phyloP scores from a whole-genome alignment of 441 rosid genomes.

The Pelargonium fulgidum region DNA sequence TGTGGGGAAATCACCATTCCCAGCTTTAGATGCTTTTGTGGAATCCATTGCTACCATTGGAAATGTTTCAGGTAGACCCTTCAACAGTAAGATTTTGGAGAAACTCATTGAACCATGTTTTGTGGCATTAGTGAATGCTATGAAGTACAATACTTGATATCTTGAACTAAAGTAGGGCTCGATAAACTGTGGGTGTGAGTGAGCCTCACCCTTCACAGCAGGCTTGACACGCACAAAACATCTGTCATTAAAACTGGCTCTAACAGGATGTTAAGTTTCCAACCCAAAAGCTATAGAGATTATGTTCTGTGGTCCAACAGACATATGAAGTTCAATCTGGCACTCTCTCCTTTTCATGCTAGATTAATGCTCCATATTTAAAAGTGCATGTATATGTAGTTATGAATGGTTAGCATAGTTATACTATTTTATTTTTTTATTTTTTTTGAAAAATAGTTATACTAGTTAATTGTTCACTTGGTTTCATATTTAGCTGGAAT shows the following conservation, averaged over 20 bases:
- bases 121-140: neutral
- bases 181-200: neutral
- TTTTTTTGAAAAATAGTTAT: no score
- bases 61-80: constrained; percentile 52
- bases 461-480: no score
- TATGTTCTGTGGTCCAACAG: neutral
- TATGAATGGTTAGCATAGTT: no score
- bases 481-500: no score
- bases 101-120: constrained; percentile 12
- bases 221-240: neutral
- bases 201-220: neutral
- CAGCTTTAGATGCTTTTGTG: constrained; percentile 68
- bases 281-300: neutral
- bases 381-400: no score
- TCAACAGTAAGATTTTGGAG: constrained; percentile 12
- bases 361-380: neutral
- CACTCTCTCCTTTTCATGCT: neutral
- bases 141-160: neutral
- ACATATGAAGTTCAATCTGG: neutral
- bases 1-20: constrained; percentile 76
- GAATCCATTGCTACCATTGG: constrained; percentile 65
- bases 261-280: no score
- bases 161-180: neutral
- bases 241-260: no score
- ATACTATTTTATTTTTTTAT: no score